A percentile compares a stretch with the other conserved stretches of the same genome.
Evolutionary conservation across 306 rosid species (phyloP).

Genomic region (Trichosanthes truncata): DNA sequence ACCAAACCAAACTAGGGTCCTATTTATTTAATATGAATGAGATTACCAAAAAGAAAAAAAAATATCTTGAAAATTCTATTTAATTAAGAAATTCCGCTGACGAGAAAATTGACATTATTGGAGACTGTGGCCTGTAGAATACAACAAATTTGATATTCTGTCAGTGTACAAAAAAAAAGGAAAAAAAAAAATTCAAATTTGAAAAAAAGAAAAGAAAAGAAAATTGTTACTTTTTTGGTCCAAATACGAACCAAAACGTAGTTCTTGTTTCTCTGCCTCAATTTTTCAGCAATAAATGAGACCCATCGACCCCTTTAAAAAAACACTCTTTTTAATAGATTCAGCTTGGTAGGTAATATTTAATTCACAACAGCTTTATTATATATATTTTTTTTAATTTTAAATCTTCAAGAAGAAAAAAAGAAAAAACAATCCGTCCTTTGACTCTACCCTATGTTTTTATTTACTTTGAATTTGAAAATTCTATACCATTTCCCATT

Average conservation of each 20-base stretch:
- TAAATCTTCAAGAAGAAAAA: neutral
- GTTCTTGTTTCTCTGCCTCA: neutral
- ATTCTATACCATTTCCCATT: neutral
- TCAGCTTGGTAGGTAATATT: constrained; percentile 34
- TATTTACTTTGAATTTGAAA: neutral
- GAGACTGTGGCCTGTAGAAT: neutral
- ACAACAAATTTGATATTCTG: neutral
- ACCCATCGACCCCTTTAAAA: neutral
- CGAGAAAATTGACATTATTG: neutral
- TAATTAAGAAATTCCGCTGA: no score
- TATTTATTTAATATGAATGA: neutral
- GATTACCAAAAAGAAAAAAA: neutral
- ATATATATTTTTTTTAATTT: neutral
- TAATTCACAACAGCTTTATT: neutral
- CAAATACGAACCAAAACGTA: neutral
- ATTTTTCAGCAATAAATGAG: constrained; percentile 31
- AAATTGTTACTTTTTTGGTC: neutral
- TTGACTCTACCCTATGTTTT: neutral
- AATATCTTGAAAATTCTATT: neutral
- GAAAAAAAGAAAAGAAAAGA: neutral
- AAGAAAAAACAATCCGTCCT: neutral
- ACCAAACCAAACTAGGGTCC: neutral
- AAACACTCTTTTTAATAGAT: constrained; percentile 17
- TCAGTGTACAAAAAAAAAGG: neutral
- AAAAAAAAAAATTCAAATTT: neutral